Evolutionary conservation across 1,284 basidiomycete species (phyloP).

Genomic region (Leccinum ponderosum): DNA sequence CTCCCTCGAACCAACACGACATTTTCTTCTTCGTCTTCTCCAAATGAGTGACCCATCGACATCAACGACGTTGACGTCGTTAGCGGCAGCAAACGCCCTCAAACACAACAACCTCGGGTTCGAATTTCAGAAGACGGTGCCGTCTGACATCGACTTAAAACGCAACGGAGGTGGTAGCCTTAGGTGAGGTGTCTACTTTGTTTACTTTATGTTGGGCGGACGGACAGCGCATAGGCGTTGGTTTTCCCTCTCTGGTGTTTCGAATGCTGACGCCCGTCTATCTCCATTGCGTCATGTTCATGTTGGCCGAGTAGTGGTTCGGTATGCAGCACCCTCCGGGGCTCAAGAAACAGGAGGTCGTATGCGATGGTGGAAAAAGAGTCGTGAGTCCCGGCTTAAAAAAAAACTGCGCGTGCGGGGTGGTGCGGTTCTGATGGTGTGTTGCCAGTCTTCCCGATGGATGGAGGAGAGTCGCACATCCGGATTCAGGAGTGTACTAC

Average conservation of each 20-base stretch:
- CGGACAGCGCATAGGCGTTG: neutral
- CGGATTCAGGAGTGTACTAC: conserved; percentile 31
- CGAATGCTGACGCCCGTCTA: neutral
- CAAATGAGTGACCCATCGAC: neutral
- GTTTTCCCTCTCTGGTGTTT: neutral
- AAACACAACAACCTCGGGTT: neutral
- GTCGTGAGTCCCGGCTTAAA: conserved; percentile 10
- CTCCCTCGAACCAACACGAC: neutral
- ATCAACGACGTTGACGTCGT: neutral
- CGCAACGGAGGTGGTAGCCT: neutral
- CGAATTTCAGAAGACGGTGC: neutral
- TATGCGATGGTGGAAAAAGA: neutral
- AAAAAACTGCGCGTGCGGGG: neutral
- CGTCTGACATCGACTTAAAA: neutral
- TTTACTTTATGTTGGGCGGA: neutral
- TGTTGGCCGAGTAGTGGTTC: neutral
- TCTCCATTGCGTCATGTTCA: neutral
- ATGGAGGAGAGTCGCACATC: conserved; percentile 29
- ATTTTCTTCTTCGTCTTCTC: neutral
- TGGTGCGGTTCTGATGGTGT: neutral
- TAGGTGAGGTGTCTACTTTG: neutral
- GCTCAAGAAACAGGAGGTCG: conserved; percentile 5
- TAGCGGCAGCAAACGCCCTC: neutral
- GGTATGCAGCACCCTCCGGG: conserved; percentile 20
- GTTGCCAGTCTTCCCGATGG: conserved; percentile 15